Base-by-base conservation (phyloP, 192 early-diverging fungal genomes). In the Gorgonomyces haynaldii region DNA sequence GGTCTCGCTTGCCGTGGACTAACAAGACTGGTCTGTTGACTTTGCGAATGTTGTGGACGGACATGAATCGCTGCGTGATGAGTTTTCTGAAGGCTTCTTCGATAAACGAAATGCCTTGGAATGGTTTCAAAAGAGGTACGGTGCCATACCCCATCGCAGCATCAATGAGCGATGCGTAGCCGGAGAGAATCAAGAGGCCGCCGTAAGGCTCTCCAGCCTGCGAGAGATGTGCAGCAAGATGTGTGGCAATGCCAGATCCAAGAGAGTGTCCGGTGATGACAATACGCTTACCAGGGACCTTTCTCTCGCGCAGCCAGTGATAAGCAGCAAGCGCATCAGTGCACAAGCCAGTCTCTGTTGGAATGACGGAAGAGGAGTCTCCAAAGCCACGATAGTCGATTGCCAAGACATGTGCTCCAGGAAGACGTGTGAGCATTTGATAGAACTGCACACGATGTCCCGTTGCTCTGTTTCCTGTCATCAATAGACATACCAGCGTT, bases 351-450 rank as follows among this genome's bases (percentile, higher is more conserved):
- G 31, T 40, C 35, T 76, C 73, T 3, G 56, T 56, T 6, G 69
- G 65, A 9, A 31, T 27, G 2, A 55, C 48, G 26, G 29, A 58
- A 13, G 59, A 52, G 5, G 73, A 76, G 43, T 71, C 73, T 21
- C 57, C 72, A 49, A 76, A 76, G 4, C 73, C 73, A 22, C 73
- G 63, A 46, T 71, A 76, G 52, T 76, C 73, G 16, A 71, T 29
- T 4, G 66, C 64, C 12, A 76, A n/a, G 10, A 76, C 60, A 37
- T 76, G 69, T 7, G 53, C 44, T 38, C 53, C 20, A 10, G 23
- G 15, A 37, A 59, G 10, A 3, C 8, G 16, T 17, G 58, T 51
- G 30, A 60, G 20, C 47, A 60, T 56, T 45, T 62, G 60, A 42
- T 66, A 65, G 16, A 65, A 63, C 22, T 48, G 42, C 8, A 45